Percentiles rank a stretch among this genome's conserved stretches.
Evolutionary conservation across 2,329 filamentous ascomycete species (phyloP).

Genomic region (Fusarium bulbicola): DNA sequence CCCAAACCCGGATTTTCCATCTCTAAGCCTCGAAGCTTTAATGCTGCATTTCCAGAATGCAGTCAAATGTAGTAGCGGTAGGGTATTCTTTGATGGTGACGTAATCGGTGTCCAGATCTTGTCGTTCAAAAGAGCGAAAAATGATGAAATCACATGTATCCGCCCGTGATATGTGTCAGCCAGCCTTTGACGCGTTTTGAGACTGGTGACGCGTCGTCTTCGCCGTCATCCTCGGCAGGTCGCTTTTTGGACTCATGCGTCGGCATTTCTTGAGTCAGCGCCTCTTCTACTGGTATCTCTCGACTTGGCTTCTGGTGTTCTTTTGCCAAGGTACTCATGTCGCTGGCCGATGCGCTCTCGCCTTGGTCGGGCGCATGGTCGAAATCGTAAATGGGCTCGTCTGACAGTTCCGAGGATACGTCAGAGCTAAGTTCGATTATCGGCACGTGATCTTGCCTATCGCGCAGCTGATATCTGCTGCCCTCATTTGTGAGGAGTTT

Average conservation of each 20-base stretch:
- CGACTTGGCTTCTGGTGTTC: background rate
- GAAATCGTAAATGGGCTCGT: background rate
- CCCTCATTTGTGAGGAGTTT: background rate
- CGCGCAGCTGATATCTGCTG: background rate
- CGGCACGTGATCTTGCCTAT: background rate
- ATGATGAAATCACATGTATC: background rate
- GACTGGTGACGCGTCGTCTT: slow-evolving; percentile 9
- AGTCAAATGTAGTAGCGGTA: background rate
- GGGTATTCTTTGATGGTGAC: background rate
- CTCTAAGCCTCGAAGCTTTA: background rate
- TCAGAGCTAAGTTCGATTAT: slow-evolving; percentile 1
- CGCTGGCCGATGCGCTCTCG: slow-evolving; percentile 13
- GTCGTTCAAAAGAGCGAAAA: background rate
- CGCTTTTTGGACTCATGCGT: background rate
- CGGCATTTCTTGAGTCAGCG: background rate
- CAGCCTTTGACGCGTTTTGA: slow-evolving; percentile 16
- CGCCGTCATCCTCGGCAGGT: background rate
- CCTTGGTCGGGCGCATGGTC: background rate
- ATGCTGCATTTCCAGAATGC: background rate
- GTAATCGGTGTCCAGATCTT: background rate
- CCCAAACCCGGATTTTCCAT: background rate
- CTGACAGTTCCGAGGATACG: background rate
- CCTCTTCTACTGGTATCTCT: background rate
- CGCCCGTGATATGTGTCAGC: slow-evolving; percentile 4
- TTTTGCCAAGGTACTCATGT: background rate